phyloP scores from a whole-genome alignment of 805 yeast species.

The Diddensiella santjacobensis region DNA sequence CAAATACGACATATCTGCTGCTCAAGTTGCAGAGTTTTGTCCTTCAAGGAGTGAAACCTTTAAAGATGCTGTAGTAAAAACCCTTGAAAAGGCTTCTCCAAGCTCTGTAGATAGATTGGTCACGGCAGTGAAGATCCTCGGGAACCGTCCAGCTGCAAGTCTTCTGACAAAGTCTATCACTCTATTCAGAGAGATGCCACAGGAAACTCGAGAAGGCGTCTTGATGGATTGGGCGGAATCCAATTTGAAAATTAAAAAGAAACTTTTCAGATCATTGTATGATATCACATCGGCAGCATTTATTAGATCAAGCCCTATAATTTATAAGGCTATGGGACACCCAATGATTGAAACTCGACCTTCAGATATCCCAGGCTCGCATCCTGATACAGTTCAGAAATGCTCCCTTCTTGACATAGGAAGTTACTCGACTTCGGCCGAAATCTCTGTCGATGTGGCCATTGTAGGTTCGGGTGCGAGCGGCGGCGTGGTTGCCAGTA shows the following conservation, averaged over 20 bases:
- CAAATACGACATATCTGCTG: constrained; percentile 8
- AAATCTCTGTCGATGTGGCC: constrained; percentile 20
- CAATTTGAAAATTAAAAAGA: constrained; percentile 36
- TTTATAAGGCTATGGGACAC: constrained; percentile 38
- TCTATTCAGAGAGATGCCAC: constrained; percentile 27
- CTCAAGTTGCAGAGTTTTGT: constrained; percentile 12
- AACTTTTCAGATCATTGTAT: constrained; percentile 34
- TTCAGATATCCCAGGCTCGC: constrained; percentile 19
- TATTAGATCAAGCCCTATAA: constrained; percentile 33
- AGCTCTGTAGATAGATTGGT: constrained; percentile 13
- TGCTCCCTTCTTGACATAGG: constrained; percentile 28
- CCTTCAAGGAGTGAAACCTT: constrained; percentile 14
- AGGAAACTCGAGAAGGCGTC: constrained; percentile 33
- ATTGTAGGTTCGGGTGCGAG: constrained; percentile 53
- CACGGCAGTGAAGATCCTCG: constrained; percentile 21
- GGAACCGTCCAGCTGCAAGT: constrained; percentile 23
- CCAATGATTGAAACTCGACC: constrained; percentile 30
- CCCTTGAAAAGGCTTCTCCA: constrained; percentile 3
- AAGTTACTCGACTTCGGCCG: constrained; percentile 12
- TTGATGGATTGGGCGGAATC: constrained; percentile 42
- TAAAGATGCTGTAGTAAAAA: not conserved
- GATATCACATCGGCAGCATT: constrained; percentile 32
- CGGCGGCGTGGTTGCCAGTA: constrained; percentile 50
- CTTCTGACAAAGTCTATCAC: constrained; percentile 24
- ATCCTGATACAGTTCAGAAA: not conserved